phyloP scores from a whole-genome alignment of 495 filamentous ascomycete genomes.

The Lasiosphaeria hispida region DNA sequence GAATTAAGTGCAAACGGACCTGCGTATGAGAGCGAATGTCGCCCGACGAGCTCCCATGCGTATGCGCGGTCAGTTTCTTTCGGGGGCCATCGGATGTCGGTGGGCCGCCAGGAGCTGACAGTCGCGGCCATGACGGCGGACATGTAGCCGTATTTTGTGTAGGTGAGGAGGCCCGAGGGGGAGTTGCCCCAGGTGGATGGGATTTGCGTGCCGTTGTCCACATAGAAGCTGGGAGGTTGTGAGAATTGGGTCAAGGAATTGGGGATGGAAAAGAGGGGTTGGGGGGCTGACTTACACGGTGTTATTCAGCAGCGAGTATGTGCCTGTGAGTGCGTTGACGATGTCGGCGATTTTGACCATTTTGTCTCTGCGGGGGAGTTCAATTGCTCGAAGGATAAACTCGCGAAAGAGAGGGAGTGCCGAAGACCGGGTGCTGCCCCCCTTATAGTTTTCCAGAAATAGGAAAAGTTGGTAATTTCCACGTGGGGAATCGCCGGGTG shows the following conservation, averaged over 20 bases:
- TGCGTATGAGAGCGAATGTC: slow-evolving; percentile 6
- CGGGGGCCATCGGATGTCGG: slow-evolving; percentile 5
- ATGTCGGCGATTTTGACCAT: slow-evolving; percentile 5
- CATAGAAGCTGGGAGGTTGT: background rate
- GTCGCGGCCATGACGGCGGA: slow-evolving; percentile 7
- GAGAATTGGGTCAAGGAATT: background rate
- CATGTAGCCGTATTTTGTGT: slow-evolving; percentile 5
- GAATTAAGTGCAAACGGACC: slow-evolving; percentile 8
- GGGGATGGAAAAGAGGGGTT: background rate
- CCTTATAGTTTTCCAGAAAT: no score
- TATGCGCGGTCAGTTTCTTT: background rate
- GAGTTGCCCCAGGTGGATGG: slow-evolving; percentile 5
- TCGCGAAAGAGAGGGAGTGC: no score
- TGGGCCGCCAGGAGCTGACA: background rate
- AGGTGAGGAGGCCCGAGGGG: slow-evolving; percentile 6
- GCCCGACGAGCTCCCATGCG: slow-evolving; percentile 1
- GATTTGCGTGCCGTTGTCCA: background rate
- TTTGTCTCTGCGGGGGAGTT: background rate
- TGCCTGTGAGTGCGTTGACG: slow-evolving; percentile 10
- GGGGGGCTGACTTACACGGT: slow-evolving; percentile 4
- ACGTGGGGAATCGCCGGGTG: background rate
- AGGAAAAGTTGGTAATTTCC: background rate
- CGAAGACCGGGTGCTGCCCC: no score
- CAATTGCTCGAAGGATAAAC: no score
- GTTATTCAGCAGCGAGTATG: slow-evolving; percentile 8